phyloP scores from a whole-genome alignment of 1,284 basidiomycete genomes.

The Ustilago loliicola region DNA sequence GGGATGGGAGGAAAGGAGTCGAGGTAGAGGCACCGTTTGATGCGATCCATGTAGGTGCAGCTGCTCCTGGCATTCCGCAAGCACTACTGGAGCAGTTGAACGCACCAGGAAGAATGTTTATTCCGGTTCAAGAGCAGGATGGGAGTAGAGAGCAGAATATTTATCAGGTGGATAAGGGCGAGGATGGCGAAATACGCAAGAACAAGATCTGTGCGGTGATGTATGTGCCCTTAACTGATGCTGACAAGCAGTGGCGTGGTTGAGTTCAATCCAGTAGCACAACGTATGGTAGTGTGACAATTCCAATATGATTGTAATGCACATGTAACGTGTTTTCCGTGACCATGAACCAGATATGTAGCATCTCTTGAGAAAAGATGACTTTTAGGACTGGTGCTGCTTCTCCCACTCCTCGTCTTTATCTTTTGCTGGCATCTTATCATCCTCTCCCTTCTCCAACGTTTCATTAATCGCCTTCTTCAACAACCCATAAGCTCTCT shows the following conservation, averaged over 20 bases:
- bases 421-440: slow-evolving; percentile 55
- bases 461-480: slow-evolving; percentile 48
- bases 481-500: slow-evolving; percentile 80
- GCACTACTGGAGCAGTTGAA: slow-evolving; percentile 82
- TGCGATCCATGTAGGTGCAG: slow-evolving; percentile 94
- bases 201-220: slow-evolving; percentile 83
- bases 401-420: slow-evolving; percentile 47
- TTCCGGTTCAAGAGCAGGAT: slow-evolving; percentile 80
- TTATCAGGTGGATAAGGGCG: slow-evolving; percentile 74
- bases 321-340: too few relatives aligned
- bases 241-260: slow-evolving; percentile 40
- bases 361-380: neutral
- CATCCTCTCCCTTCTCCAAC: slow-evolving; percentile 44
- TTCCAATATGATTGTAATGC: too few relatives aligned
- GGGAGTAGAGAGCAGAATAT: slow-evolving; percentile 49
- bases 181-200: slow-evolving; percentile 78
- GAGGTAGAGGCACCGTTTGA: slow-evolving; percentile 79
- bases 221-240: slow-evolving; percentile 66
- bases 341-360: too few relatives aligned
- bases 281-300: neutral
- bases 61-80: slow-evolving; percentile 76
- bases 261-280: neutral
- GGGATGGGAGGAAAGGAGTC: slow-evolving; percentile 80
- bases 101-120: slow-evolving; percentile 89
- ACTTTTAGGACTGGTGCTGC: slow-evolving; percentile 7